Evolutionary conservation across 108 stramenopile species (phyloP), one percentile per base, ranked within the genome.

Genomic region (Schizochytrium sp.): DNA sequence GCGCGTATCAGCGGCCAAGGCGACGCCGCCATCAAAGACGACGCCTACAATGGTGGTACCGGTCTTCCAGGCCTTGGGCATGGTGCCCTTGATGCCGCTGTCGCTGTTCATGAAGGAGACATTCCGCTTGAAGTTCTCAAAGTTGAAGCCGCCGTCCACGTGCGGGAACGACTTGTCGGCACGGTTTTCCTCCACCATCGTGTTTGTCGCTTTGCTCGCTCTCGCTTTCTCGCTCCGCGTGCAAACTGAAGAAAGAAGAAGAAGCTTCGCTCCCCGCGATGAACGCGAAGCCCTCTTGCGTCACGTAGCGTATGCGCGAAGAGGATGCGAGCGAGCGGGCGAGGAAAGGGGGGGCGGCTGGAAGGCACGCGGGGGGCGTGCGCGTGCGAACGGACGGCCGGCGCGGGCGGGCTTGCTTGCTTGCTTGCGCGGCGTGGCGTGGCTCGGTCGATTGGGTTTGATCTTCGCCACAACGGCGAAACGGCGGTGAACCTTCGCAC

Each of bases 91-190:
- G 57, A 44, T 19, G 58, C 34, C 60, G 3, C 10, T 41, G 44
- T 44, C 87, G 90, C 2, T 8, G 87, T 57, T 69, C 88, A 91
- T 59, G 88, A 96, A 90, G 90, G 94, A 90, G 53, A 89, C 87
- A 88, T 96, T 96, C 88, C 97, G 95, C 72, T 95, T 93, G 91
- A 89, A 87, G 87, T 95, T 92, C 57, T 95, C 94, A 91, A 97
- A 96, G 90, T 89, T 90, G 92, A 97, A 97, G 28, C 96, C 97
- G 45, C 76, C 76, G 45, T 83, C 76, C 76, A 83, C 76, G 51
- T 53, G 14, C 92, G 88, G 89, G 90, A 34, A 47, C 71, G 88
- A 44, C 90, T 60, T 19, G 89, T 29, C 29, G 34, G 47, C 29
- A 87, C 90, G 89, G 89, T 87, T 25, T 87, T 88, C 89, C 89